Evolutionary conservation across 352 stramenopile species (phyloP).

Genomic region (Globisporangium sylvaticum): DNA sequence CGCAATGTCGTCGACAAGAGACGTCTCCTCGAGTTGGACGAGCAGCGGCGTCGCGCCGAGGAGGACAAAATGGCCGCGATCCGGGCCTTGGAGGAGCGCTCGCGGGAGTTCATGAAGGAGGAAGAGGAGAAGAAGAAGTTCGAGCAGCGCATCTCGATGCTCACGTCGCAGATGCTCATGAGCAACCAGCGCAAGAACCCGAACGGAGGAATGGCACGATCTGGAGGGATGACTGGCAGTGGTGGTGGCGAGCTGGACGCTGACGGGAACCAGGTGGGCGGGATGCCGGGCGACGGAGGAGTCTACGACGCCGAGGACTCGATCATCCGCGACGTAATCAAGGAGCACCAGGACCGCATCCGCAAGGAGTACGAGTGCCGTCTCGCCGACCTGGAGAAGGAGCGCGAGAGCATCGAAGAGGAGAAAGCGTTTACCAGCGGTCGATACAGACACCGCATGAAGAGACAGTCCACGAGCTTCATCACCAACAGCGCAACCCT

Average conservation of each 20-base stretch:
- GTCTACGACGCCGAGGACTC: slow-evolving; percentile 68
- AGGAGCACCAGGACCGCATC: slow-evolving; percentile 89
- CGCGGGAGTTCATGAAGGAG: slow-evolving; percentile 91
- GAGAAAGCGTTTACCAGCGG: slow-evolving; percentile 79
- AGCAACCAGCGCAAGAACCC: slow-evolving; percentile 47
- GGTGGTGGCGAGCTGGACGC: slow-evolving; percentile 12
- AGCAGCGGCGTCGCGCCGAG: slow-evolving; percentile 87
- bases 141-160: slow-evolving; percentile 89
- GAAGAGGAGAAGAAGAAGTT: slow-evolving; percentile 95
- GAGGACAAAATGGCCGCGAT: slow-evolving; percentile 95
- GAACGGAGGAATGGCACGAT: neutral
- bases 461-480: slow-evolving; percentile 43
- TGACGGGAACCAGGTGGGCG: slow-evolving; percentile 12
- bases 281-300: slow-evolving; percentile 8
- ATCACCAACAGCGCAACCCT: slow-evolving; percentile 38
- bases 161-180: slow-evolving; percentile 93
- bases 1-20: slow-evolving; percentile 93
- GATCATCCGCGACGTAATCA: slow-evolving; percentile 76
- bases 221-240: neutral
- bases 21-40: slow-evolving; percentile 86
- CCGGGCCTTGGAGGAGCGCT: slow-evolving; percentile 87
- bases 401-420: slow-evolving; percentile 92
- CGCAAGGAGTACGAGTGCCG: slow-evolving; percentile 90
- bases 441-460: slow-evolving; percentile 42
- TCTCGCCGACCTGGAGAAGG: slow-evolving; percentile 91